Percentiles rank a stretch among this genome's conserved stretches.
phyloP scores from a whole-genome alignment of 2,329 filamentous ascomycete species.

The Bipolaris gigantea region DNA sequence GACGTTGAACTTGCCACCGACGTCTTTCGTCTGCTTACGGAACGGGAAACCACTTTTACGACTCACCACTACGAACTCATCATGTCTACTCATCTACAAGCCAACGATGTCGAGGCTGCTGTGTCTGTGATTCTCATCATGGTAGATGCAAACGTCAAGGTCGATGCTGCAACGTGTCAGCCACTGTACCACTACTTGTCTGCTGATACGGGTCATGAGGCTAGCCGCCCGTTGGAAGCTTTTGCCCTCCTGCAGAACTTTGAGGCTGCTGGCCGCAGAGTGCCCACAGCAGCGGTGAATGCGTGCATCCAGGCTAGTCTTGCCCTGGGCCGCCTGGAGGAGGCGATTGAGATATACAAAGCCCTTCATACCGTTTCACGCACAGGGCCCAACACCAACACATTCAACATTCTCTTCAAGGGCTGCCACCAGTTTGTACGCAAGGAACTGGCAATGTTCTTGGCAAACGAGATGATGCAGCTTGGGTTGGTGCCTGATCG shows the following conservation, averaged over 20 bases:
- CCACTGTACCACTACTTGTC: constrained; percentile 62
- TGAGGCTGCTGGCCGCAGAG: constrained; percentile 50
- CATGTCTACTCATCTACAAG: constrained; percentile 67
- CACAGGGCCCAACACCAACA: constrained; percentile 52
- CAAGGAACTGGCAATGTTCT: constrained; percentile 61
- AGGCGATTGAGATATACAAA: constrained; percentile 64
- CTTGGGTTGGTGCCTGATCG: constrained; percentile 57
- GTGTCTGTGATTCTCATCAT: constrained; percentile 75
- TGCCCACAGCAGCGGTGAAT: constrained; percentile 58
- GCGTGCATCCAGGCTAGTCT: constrained; percentile 58
- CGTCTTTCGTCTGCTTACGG: constrained; percentile 67
- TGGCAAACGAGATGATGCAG: constrained; percentile 64
- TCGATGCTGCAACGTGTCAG: constrained; percentile 63
- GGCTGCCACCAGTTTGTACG: constrained; percentile 50
- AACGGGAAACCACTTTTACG: constrained; percentile 60
- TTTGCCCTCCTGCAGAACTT: constrained; percentile 62
- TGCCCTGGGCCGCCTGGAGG: constrained; percentile 48
- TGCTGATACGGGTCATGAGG: constrained; percentile 45
- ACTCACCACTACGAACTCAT: constrained; percentile 79
- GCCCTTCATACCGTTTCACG: constrained; percentile 57
- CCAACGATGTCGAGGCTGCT: constrained; percentile 65
- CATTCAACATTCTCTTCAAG: constrained; percentile 63
- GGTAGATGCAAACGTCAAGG: constrained; percentile 62
- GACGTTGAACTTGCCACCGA: constrained; percentile 71
- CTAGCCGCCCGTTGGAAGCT: constrained; percentile 53